phyloP scores from a whole-genome alignment of 2,329 filamentous ascomycete species.

The Beauveria caledonica region DNA sequence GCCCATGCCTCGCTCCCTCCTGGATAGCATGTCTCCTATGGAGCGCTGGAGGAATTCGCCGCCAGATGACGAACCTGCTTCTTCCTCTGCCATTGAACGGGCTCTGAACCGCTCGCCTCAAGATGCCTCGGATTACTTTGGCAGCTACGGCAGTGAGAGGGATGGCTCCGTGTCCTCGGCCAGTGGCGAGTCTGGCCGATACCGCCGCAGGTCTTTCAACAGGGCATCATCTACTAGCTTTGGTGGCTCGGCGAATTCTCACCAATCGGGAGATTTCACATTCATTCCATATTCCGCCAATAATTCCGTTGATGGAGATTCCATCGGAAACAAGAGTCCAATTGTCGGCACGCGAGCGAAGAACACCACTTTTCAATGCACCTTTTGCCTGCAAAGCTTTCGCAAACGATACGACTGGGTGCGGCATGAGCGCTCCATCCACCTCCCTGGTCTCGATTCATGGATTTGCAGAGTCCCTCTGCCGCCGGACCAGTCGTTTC shows the following conservation, averaged over 20 bases:
- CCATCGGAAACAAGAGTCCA: neutral
- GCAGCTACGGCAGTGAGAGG: constrained; percentile 13
- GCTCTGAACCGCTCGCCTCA: constrained; percentile 19
- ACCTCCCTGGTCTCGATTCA: constrained; percentile 32
- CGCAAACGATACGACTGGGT: constrained; percentile 34
- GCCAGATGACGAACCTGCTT: constrained; percentile 36
- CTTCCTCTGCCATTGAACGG: constrained; percentile 29
- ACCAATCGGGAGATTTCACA: neutral
- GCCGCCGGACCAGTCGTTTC: constrained; percentile 27
- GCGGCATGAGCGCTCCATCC: constrained; percentile 43
- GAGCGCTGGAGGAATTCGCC: constrained; percentile 35
- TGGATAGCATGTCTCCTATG: constrained; percentile 35
- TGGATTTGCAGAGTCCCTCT: constrained; percentile 43
- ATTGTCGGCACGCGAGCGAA: neutral
- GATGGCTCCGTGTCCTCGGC: constrained; percentile 24
- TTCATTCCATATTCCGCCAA: constrained; percentile 8
- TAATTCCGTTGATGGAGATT: constrained; percentile 10
- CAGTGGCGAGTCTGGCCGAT: constrained; percentile 23
- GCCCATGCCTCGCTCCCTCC: constrained; percentile 30
- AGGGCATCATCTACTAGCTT: constrained; percentile 17
- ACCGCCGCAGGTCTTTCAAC: constrained; percentile 11
- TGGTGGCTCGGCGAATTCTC: constrained; percentile 11
- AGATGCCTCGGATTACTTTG: constrained; percentile 14
- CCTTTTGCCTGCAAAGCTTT: constrained; percentile 30
- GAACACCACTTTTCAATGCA: constrained; percentile 26